Evolutionary conservation across 2,329 filamentous ascomycete species (phyloP), one percentile per base, ranked within the genome.

Genomic region (Xylariaceae sp.): DNA sequence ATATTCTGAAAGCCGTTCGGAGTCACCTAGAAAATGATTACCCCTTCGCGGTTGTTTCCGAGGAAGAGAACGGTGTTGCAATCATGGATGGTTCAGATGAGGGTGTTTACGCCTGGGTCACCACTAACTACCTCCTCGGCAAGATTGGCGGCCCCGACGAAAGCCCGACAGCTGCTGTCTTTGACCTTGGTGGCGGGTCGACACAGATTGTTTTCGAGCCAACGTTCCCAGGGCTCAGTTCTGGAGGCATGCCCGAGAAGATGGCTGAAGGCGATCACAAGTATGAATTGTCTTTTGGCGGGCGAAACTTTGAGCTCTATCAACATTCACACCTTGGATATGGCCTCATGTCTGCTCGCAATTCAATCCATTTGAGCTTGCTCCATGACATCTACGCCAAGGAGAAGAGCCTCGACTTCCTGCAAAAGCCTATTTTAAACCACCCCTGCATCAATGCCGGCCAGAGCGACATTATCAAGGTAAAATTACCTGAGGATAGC

Each of bases 161-260:
- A 70, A 90, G 83, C 59, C 88, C 90, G 47, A 97, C 94, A 1
- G 95, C 94, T 39, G 94, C 94, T 47, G 85, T 96, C 55, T 96
- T 99, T 67, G 94, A 99, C 69, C 86, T 99, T 46, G 94, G 94
- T 59, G 94, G 94, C 66, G 94, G 94, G 50, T 96, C 92, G 19
- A 99, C 95, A 13, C 94, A 99, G 76, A 96, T 99, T 68, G 95
- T 99, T 63, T 99, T 97, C 72, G 85, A 99, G 77, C 95, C 95
- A 19, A 95, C 87, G 48, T 99, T 96, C 74, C 87, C 89, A 70
- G 80, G 82, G 51, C 80, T 81, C 53, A 73, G 81, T 51, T 76
- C 80, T 47, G 88, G 89, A 58, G 92, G 91, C 55, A 88, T 96
- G 79, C 92, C 92, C 0, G 86, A 89, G 69, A 87, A 86, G 70